Base-by-base conservation (phyloP, 257 asterid genomes). In the Solanum corneliomulleri region DNA sequence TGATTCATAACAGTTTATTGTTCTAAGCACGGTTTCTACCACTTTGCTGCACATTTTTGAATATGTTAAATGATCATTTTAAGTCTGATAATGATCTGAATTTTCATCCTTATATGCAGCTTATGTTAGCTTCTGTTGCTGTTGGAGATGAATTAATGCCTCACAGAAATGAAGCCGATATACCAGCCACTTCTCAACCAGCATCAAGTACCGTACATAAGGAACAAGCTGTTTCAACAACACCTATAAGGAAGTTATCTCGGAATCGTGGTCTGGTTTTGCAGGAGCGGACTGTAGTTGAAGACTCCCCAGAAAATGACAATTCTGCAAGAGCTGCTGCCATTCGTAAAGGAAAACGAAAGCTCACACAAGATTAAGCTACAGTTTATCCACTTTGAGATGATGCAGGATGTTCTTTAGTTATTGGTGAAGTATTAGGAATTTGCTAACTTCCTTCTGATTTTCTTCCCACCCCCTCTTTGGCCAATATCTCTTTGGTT, bases 61-160 rank as follows among this genome's bases (percentile, higher is more conserved):
- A 47, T 27, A 31, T 27, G 11, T 27, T 15, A 0, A 15, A 47
- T 5, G 85, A 49, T 47, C 44, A 11, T 29, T 81, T 80, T 21
- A 39, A 74, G 31, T 39, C 11, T 1, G 3, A 74, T 74, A 74
- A 37, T 37, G 49, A 39, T 74, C 80, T 29, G 33, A 14, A 25
- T 41, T 45, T 18, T 29, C 14, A 11, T 68, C 60, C 44, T 76
- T 49, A 83, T 84, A 87, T 90, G 93, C 94, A 97, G 98, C 86
- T 92, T 60, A 97, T 95, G 99, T 83, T 94, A 94, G 41, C 87
- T 89, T 88, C 94, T 60, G 94, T 96, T 92, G 91, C 21, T 74
- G 93, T 3, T 37, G 99, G 99, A 13, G 95, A 93, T 80, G 99
- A 95, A 92, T 88, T 95, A 85, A 97, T 97, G 99, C 99, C 99